Base-by-base conservation (phyloP, 139 green algal species). In the Asterochloris sp. region DNA sequence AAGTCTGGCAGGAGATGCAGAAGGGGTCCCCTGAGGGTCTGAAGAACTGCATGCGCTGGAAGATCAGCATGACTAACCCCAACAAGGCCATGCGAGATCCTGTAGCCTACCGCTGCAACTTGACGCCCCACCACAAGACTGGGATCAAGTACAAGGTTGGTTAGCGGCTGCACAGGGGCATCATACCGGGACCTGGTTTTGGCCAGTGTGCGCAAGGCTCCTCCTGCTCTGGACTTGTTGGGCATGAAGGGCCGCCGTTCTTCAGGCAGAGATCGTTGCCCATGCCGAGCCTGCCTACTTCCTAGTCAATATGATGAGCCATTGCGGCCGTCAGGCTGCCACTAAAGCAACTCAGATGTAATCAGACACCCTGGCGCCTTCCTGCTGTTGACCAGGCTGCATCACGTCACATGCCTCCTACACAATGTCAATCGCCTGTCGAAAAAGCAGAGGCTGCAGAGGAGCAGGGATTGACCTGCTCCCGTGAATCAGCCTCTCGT, bases 31-130 rank as follows among this genome's bases (percentile, higher is more conserved):
- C 93, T 64, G 85, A 87, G 47, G 96, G 97, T 19, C 74, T 90
- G 14, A 66, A 80, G 66, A 95, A 94, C 86, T 97, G 92, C 85
- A 87, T 99, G 86, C 90, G 97, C 38, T 93, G 98, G 80, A 98
- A 98, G 88, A 90, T 99, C 76, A 92, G 99, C 88, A 98, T 99
- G 96, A 84, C 73, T 29, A 82, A 67, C 15, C 62, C 73, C 68
- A 91, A 92, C 84, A 90, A 95, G 69, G 90, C 92, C 21, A 85
- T 99, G 89, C 88, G 97, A 0, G 97, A 99, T 86, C 97, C 97
- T 12, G 97, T 99, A 24, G 92, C 89, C 13, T 99, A 93, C 89
- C 90, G 97, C 69, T 98, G 95, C 91, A 99, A 99, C 84, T 79
- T 90, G 17, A 92, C 88, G 9, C 95, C 91, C 67, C 97, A 99